phyloP scores from a whole-genome alignment of 2,329 filamentous ascomycete species.

The Fusarium marasasianum region DNA sequence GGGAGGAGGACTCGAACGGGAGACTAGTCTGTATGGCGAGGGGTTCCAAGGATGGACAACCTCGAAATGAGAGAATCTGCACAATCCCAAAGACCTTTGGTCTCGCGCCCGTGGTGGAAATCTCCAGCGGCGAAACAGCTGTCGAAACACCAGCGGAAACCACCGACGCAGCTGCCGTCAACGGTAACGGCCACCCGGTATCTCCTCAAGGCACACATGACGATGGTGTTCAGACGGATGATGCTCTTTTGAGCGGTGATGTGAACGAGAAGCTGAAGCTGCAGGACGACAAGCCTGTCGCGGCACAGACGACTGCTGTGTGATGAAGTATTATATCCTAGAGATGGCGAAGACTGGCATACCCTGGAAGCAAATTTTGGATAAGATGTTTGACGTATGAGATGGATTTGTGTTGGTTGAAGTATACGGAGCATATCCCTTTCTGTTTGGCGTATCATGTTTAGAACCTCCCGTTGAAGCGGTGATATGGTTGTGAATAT shows the following conservation, averaged over 20 bases:
- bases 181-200: slow-evolving; percentile 7
- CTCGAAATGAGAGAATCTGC: slow-evolving; percentile 60
- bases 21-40: slow-evolving; percentile 63
- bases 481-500: slow-evolving; percentile 1
- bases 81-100: slow-evolving; percentile 57
- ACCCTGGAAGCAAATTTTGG: slow-evolving; percentile 13
- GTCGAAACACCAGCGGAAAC: neutral
- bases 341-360: slow-evolving; percentile 23
- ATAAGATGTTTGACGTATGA: neutral
- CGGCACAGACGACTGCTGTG: slow-evolving; percentile 15
- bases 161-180: neutral
- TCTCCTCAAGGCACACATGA: slow-evolving; percentile 44
- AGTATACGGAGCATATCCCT: slow-evolving; percentile 13
- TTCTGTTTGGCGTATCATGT: slow-evolving; percentile 7
- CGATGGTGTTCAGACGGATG: slow-evolving; percentile 44
- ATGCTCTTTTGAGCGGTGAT: slow-evolving; percentile 41
- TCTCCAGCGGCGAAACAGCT: neutral
- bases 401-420: neutral
- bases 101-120: slow-evolving; percentile 9
- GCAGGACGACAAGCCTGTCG: slow-evolving; percentile 33
- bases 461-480: slow-evolving; percentile 13
- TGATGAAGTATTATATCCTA: slow-evolving; percentile 18
- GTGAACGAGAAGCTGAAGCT: slow-evolving; percentile 48
- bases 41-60: slow-evolving; percentile 57
- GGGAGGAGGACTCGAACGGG: slow-evolving; percentile 59